A percentile compares a stretch with the other conserved stretches of the same genome.
Conservation (phyloP, 345 rosid genomes). For the Cardamine resedifolia region DNA sequence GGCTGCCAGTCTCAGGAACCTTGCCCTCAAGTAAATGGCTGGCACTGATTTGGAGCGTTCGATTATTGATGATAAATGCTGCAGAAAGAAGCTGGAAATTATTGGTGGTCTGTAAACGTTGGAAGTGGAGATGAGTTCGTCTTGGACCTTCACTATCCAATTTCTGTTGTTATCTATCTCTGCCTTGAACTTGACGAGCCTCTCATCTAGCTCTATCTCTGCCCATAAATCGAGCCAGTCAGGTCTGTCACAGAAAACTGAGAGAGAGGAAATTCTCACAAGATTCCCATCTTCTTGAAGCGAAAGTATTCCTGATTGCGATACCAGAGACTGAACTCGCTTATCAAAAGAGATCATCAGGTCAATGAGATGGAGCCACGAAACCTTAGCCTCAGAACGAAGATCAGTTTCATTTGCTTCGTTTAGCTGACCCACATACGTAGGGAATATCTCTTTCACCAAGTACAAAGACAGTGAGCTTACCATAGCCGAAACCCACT, state of each 20-base stretch:
- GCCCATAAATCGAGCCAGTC: constrained; percentile 97
- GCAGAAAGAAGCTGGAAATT: constrained; percentile 56
- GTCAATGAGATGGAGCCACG: constrained; percentile 90
- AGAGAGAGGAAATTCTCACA: constrained; percentile 69
- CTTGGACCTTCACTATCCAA: constrained; percentile 74
- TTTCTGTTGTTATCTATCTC: constrained; percentile 62
- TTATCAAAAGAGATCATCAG: constrained; percentile 87
- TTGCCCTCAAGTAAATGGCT: constrained; percentile 53
- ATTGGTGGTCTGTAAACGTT: constrained; percentile 70
- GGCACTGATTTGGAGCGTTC: constrained; percentile 78
- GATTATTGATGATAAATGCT: constrained; percentile 53
- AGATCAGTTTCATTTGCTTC: constrained; percentile 48
- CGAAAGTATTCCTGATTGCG: constrained; percentile 76
- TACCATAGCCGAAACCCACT: constrained; percentile 97
- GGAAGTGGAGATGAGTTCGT: constrained; percentile 52
- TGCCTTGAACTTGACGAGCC: constrained; percentile 56
- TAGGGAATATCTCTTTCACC: constrained; percentile 75
- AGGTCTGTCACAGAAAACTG: constrained; percentile 83
- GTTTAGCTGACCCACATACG: constrained; percentile 57
- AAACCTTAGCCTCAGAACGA: constrained; percentile 57
- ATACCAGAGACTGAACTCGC: constrained; percentile 66
- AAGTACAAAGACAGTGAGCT: constrained; percentile 64
- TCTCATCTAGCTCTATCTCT: constrained; percentile 70
- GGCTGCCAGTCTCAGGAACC: constrained; percentile 71
- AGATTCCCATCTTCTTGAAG: constrained; percentile 68